Conservation (phyloP, 2,329 filamentous ascomycete genomes). For the Trichophyton mentagrophytes region DNA sequence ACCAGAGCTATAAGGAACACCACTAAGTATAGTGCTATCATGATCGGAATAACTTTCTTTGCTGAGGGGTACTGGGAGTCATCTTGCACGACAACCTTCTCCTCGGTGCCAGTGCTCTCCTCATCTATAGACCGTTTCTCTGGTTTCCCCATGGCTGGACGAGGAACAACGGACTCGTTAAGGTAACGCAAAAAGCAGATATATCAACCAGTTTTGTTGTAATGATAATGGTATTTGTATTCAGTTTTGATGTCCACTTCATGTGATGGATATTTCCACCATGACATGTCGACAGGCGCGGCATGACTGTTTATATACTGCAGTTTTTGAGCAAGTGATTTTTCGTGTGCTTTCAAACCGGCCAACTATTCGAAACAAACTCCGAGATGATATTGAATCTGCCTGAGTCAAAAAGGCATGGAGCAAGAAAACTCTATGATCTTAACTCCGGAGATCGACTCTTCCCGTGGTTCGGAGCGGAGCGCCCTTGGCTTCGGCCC, state of each 20-base stretch:
- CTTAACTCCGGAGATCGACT: not conserved
- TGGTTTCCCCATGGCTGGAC: not conserved
- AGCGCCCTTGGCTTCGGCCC: not conserved
- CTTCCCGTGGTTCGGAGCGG: not conserved
- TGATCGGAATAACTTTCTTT: conserved; percentile 7
- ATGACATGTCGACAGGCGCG: not conserved
- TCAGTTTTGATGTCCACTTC: not conserved
- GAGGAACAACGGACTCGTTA: not conserved
- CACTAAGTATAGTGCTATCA: conserved; percentile 6
- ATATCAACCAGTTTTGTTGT: not conserved
- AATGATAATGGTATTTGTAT: no score
- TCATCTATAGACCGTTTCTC: not conserved
- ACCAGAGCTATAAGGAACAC: conserved; percentile 9
- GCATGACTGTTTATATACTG: not conserved
- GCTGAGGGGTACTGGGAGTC: not conserved
- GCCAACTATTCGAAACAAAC: not conserved
- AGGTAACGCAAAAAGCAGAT: not conserved
- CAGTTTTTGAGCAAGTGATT: not conserved
- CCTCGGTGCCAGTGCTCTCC: not conserved
- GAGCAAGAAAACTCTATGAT: not conserved
- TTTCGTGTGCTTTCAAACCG: not conserved
- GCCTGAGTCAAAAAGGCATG: not conserved
- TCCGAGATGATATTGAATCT: not conserved
- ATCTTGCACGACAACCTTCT: not conserved
- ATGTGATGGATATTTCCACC: not conserved